phyloP scores from a whole-genome alignment of 495 filamentous ascomycete species.

The Hyaloscypha hepaticicola region DNA sequence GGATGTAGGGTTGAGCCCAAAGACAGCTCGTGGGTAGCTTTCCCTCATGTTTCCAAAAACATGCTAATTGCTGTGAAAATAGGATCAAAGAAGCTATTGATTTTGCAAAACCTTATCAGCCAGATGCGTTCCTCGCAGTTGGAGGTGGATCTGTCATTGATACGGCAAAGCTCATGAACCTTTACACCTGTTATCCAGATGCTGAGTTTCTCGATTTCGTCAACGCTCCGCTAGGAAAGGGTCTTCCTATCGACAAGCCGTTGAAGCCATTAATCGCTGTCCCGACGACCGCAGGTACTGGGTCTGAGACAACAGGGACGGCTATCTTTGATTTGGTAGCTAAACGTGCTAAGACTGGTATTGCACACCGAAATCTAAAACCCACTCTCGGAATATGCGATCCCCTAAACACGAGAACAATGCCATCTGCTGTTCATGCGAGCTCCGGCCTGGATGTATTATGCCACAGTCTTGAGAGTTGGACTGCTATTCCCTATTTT shows the following conservation, averaged over 20 bases:
- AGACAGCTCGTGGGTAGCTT: conserved; percentile 72
- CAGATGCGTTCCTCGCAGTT: conserved; percentile 90
- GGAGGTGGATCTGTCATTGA: conserved; percentile 91
- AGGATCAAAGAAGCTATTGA: conserved; percentile 85
- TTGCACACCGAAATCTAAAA: conserved; percentile 92
- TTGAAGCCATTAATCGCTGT: conserved; percentile 86
- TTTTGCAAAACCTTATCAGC: conserved; percentile 72
- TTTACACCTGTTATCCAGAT: conserved; percentile 84
- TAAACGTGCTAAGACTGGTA: conserved; percentile 88
- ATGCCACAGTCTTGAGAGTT: conserved; percentile 89
- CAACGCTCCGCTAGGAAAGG: conserved; percentile 90
- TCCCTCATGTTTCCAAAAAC: background rate
- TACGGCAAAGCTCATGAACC: conserved; percentile 97
- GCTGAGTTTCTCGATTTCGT: conserved; percentile 96
- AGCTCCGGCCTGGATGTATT: conserved; percentile 90
- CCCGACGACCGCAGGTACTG: conserved; percentile 93
- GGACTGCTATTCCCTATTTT: conserved; percentile 93
- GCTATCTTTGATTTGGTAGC: conserved; percentile 95
- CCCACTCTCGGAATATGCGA: conserved; percentile 96
- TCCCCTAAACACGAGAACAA: conserved; percentile 89
- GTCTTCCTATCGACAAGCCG: conserved; percentile 74
- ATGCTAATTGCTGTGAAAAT: conserved; percentile 15
- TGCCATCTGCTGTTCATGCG: conserved; percentile 90
- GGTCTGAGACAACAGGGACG: conserved; percentile 93
- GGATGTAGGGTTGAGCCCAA: conserved; percentile 84